Percentiles rank a stretch among this genome's conserved stretches.
These are phyloP conservation scores for Kokia cookei DNA, from an alignment of 441 rosid species.

Conservation along the genomic window DNA sequence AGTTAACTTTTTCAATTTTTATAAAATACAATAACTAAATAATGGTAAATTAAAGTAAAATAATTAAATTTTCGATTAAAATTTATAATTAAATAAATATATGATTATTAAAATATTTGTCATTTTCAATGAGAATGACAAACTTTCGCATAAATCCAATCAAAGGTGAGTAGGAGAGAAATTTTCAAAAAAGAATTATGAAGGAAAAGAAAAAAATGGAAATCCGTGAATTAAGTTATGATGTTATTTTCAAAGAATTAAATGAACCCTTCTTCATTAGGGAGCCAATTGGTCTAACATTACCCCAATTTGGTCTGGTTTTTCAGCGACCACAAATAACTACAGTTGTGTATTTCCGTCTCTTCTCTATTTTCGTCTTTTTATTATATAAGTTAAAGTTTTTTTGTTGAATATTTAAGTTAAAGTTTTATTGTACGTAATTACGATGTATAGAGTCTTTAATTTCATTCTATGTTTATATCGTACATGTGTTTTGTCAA, in stretches of 20 bases:
- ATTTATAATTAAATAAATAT: too few relatives aligned
- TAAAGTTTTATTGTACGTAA: neutral
- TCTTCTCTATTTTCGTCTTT: neutral
- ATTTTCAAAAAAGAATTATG: neutral
- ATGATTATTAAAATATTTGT: too few relatives aligned
- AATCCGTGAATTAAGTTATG: neutral
- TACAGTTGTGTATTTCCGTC: neutral
- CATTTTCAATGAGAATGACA: neutral
- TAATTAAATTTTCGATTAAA: too few relatives aligned
- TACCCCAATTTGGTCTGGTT: conserved; percentile 2
- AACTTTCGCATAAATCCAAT: neutral
- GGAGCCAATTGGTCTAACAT: neutral
- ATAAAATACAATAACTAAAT: too few relatives aligned
- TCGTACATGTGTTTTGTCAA: rapidly evolving
- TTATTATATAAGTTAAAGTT: neutral
- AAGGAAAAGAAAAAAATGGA: neutral
- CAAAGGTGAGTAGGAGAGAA: neutral
- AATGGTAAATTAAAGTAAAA: too few relatives aligned
- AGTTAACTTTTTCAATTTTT: too few relatives aligned
- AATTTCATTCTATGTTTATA: too few relatives aligned
- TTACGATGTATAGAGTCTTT: neutral
- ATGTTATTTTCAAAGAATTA: neutral
- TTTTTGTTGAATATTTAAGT: too few relatives aligned
- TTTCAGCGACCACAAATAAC: neutral
- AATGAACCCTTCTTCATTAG: neutral